These are phyloP conservation scores for Metschnikowia picachoensis DNA, from an alignment of 805 yeast species.

Conservation along the genomic window DNA sequence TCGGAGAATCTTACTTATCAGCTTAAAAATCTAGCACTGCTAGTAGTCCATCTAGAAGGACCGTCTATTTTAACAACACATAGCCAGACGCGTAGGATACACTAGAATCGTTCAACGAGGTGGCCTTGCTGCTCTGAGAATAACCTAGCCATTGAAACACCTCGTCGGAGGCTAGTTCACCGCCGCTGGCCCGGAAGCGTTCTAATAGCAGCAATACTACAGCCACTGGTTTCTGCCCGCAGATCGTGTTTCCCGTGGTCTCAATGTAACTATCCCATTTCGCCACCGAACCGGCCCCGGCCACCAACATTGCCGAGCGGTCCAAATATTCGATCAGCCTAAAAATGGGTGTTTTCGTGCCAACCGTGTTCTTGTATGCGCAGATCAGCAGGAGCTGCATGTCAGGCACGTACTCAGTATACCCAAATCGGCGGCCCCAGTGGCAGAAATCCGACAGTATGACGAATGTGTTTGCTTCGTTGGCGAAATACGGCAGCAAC, in stretches of 20 bases:
- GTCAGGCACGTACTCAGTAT: conserved; percentile 31
- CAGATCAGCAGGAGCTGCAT: conserved; percentile 7
- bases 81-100: conserved; percentile 92
- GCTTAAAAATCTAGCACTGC: no score
- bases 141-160: conserved; percentile 72
- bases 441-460: conserved; percentile 93
- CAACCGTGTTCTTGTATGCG: conserved; percentile 7
- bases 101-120: conserved; percentile 55
- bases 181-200: conserved; percentile 16
- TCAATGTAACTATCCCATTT: conserved; percentile 67
- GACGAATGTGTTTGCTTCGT: conserved; percentile 62
- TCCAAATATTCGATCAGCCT: conserved; percentile 75
- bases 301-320: conserved; percentile 60
- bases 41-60: no score
- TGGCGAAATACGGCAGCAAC: conserved; percentile 51
- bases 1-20: no score
- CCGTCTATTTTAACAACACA: conserved; percentile 20
- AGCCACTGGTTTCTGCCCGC: conserved; percentile 84
- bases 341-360: conserved; percentile 48
- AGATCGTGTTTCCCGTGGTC: conserved; percentile 80
- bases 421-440: conserved; percentile 60
- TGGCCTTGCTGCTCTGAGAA: conserved; percentile 64
- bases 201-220: conserved; percentile 58
- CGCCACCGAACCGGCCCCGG: conserved; percentile 50
- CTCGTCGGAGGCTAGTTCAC: conserved; percentile 12